Evolutionary conservation across 768 basidiomycete species (phyloP).

Genomic region (Lactarius sp.): DNA sequence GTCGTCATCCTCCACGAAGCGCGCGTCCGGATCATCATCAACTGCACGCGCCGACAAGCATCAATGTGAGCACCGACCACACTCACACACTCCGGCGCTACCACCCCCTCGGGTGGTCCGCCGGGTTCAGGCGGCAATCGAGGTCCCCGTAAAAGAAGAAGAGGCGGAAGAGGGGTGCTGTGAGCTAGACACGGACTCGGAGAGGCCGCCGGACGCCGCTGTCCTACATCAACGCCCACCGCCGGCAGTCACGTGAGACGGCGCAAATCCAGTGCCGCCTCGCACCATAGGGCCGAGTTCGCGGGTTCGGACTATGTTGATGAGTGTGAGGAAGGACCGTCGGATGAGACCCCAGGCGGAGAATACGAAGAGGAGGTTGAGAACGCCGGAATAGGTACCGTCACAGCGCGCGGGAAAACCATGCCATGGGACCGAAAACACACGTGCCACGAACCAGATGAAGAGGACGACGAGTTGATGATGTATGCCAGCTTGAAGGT

Average conservation of each 20-base stretch:
- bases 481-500: conserved; percentile 51
- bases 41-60: too few relatives aligned
- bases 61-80: too few relatives aligned
- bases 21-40: too few relatives aligned
- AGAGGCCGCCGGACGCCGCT: background rate
- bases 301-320: conserved; percentile 34
- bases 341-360: conserved; percentile 13
- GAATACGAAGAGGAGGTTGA: conserved; percentile 25
- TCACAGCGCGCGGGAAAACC: background rate
- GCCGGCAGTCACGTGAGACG: conserved; percentile 27
- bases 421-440: conserved; percentile 22
- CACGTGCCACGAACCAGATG: conserved; percentile 26
- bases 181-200: background rate
- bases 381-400: background rate
- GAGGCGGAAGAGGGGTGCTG: conserved; percentile 33
- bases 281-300: conserved; percentile 19
- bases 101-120: too few relatives aligned
- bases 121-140: conserved; percentile 31
- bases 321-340: conserved; percentile 41
- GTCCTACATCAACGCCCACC: background rate
- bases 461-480: conserved; percentile 58
- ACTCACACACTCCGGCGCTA: too few relatives aligned
- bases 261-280: conserved; percentile 29
- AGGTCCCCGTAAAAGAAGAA: too few relatives aligned
- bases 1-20: too few relatives aligned